Base-by-base conservation (phyloP, 306 rosid species). In the Erythrophleum fordii region DNA sequence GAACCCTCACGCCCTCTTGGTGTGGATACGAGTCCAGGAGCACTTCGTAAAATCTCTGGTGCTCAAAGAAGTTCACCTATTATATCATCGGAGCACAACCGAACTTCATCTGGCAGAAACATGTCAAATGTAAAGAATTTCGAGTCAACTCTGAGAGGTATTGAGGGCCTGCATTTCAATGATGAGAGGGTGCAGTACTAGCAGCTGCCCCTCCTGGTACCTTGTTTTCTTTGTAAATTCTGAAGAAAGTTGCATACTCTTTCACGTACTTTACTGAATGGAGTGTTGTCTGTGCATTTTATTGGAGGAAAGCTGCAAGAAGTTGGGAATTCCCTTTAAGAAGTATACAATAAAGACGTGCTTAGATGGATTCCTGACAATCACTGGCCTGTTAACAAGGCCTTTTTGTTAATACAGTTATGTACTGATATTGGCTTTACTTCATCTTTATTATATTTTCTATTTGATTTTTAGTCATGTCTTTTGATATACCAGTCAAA, bases 181-280 rank as follows among this genome's bases (percentile, higher is more conserved):
- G 97, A 95, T 37, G 94, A 93, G 86, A 95, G 92, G 93, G 91
- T 85, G 83, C 90, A 90, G 82, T 86, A 87, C 85, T 92, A 94
- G 91, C 80, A 60, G 87, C 83, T 44, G 87, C 85, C 72, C 8
- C 73, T 62, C 71, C 79, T 81, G 46, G 29, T 80, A 67, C 66
- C 10, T 18, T 28, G 17, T 72, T 41, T 31, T 69, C 20, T 49
- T 69, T 79, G 93, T 87, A 88, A 81, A 86, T 83, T 86, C 69
- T 20, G 29, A 58, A 44, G 20, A 61, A 80, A 11, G 34, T 22
- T 74, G 45, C 68, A 74, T 77, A 82, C 87, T 65, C 53, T 82
- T 76, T 79, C 58, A 78, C 78, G 66, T 64, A 60, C 85, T 46
- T 23, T 72, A 17, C 82, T 62, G 81, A 83, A 86, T 73, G 87